Evolutionary conservation across 2,329 filamentous ascomycete species (phyloP), one percentile per base, ranked within the genome.

Genomic region (Rhynchosporium agropyri): DNA sequence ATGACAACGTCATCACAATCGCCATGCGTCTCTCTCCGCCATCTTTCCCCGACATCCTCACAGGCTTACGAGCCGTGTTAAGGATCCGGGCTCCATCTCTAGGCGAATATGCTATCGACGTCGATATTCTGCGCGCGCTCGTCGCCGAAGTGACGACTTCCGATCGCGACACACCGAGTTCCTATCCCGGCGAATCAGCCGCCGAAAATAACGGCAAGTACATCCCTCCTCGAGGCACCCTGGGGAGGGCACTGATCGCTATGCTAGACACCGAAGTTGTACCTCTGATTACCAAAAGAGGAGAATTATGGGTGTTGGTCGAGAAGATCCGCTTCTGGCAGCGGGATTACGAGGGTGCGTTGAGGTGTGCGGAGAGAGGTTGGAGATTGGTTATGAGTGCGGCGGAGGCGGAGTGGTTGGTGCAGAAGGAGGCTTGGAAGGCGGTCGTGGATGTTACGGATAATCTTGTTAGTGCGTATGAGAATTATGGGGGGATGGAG

Each of bases 1-100:
- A 94, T 94, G 91, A 96, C 74, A 99, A 99, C 71, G 89, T 98
- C 15, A 84, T 99, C 62, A 95, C 92, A 0, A 88, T 98, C 28
- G 89, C 91, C 0, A 86, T 90, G 0, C 90, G 91, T 1, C 84
- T 95, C 33, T 83, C 82, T 0, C 93, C 94, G 1, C 89, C 91
- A 0, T 86, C 89, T 0, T 87, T 92, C 72, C 76, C 80, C 0
- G 92, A 97, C 65, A 85, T 97, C 57, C 79, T 97, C 38, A 81
- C 88, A 4, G 91, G 91, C 0, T 83, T 95, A 63, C 84, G 83
- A 46, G 86, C 89, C 65, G 82, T 98, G 58, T 85, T 97, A 60
- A 86, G 89, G 29, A 85, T 98, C 45, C 87, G 91, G 46, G 82
- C 83, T 15, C 72, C 79, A 0, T 81, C 80, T 31, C 82, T 87